Percentiles rank a stretch among this genome's conserved stretches.
These are phyloP conservation scores for Heterobasidion annosum DNA, from an alignment of 1,284 basidiomycete species.

Conservation along the genomic window DNA sequence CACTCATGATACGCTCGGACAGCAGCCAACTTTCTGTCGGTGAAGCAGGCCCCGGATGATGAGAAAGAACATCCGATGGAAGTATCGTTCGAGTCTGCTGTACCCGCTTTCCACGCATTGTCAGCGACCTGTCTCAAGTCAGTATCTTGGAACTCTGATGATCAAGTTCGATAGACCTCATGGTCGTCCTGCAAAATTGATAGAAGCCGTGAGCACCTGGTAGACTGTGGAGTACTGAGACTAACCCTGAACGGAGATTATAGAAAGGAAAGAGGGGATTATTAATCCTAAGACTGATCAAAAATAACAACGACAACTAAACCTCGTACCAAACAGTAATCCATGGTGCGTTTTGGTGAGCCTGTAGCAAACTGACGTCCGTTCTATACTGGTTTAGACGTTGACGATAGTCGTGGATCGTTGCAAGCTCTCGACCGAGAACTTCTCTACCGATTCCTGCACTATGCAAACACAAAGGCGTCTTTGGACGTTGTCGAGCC, in stretches of 20 bases:
- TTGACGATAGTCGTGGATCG: constrained; percentile 53
- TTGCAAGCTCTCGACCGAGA: constrained; percentile 47
- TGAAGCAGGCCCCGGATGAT: constrained; percentile 49
- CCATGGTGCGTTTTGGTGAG: constrained; percentile 48
- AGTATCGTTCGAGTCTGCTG: constrained; percentile 55
- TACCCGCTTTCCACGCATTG: constrained; percentile 58
- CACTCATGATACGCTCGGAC: constrained; percentile 62
- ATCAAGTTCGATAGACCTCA: constrained; percentile 1
- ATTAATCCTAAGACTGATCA: not conserved
- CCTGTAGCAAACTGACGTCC: constrained; percentile 37
- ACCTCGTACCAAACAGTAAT: constrained; percentile 42
- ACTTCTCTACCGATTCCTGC: constrained; percentile 37
- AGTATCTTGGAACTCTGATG: not conserved
- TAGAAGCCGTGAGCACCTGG: too few species aligned
- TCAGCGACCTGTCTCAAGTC: constrained; percentile 37
- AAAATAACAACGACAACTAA: constrained; percentile 8
- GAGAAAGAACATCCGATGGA: constrained; percentile 44
- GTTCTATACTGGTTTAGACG: constrained; percentile 54
- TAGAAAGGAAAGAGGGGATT: too few species aligned
- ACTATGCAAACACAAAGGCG: constrained; percentile 15
- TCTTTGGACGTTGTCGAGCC: not conserved
- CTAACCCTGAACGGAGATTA: too few species aligned
- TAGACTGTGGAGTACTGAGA: too few species aligned
- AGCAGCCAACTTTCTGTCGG: constrained; percentile 54
- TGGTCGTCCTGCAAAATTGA: constrained; percentile 3